A percentile compares a stretch with the other conserved stretches of the same genome.
These are phyloP conservation scores for Penicillium sp. DNA, from an alignment of 2,329 filamentous ascomycete genomes.

Conservation along the genomic window DNA sequence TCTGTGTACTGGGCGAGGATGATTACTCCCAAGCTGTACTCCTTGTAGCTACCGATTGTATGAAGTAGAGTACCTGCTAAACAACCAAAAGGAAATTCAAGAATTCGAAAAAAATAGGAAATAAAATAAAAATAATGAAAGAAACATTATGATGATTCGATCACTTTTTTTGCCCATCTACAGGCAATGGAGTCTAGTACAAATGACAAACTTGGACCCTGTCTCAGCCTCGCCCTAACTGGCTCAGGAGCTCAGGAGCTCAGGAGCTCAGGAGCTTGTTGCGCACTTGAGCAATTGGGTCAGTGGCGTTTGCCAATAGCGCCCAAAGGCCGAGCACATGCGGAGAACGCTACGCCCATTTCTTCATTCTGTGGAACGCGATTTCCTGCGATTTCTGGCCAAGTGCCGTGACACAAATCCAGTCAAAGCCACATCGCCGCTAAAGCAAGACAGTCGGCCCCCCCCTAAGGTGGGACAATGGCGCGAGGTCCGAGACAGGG, in stretches of 20 bases:
- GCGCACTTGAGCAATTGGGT: slow-evolving; percentile 4
- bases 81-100: no score
- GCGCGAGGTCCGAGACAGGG: slow-evolving; percentile 17
- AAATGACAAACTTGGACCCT: neutral
- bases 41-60: slow-evolving; percentile 11
- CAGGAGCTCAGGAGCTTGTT: no score
- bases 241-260: neutral
- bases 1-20: neutral
- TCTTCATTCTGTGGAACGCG: neutral
- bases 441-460: slow-evolving; percentile 11
- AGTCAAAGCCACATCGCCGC: slow-evolving; percentile 9
- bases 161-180: no score
- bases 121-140: no score
- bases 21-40: no score
- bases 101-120: no score
- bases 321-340: neutral
- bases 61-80: slow-evolving; percentile 20
- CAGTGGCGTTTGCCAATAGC: slow-evolving; percentile 9
- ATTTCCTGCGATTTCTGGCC: neutral
- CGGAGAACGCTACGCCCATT: neutral
- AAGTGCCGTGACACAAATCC: slow-evolving; percentile 8
- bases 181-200: neutral
- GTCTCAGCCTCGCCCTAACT: neutral
- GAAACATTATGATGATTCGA: neutral
- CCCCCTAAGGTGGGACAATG: slow-evolving; percentile 3